phyloP scores from a whole-genome alignment of 768 basidiomycete species.

The Gyrodon lividus region DNA sequence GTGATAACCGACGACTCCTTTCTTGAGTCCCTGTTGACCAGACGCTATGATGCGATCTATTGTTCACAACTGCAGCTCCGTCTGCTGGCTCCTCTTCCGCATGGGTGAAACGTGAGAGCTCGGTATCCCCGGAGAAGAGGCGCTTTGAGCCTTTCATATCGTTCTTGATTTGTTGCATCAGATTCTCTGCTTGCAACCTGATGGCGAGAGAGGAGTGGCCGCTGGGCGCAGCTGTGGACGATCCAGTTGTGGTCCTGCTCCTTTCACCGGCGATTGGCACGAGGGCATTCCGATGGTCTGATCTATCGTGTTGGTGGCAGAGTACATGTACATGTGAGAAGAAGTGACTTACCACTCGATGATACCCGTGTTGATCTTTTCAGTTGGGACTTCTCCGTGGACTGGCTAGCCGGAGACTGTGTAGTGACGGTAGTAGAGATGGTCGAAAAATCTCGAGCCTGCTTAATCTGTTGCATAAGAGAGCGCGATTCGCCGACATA shows the following conservation, averaged over 20 bases:
- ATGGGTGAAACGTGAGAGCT: constrained; percentile 42
- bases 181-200: constrained; percentile 69
- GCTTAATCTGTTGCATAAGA: constrained; percentile 79
- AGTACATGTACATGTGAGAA: background rate
- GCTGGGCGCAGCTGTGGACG: constrained; percentile 33
- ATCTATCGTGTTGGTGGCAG: constrained; percentile 1
- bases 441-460: constrained; percentile 75
- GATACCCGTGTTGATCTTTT: background rate
- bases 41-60: constrained; percentile 22
- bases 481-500: constrained; percentile 77
- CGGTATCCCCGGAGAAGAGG: constrained; percentile 66
- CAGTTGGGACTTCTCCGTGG: constrained; percentile 10
- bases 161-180: constrained; percentile 85
- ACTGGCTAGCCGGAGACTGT: constrained; percentile 27
- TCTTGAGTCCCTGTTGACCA: constrained; percentile 33
- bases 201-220: constrained; percentile 65
- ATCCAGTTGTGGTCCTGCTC: constrained; percentile 22
- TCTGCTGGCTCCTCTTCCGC: constrained; percentile 17
- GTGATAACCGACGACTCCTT: constrained; percentile 20
- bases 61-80: constrained; percentile 8
- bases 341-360: constrained; percentile 15
- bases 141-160: constrained; percentile 72
- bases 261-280: constrained; percentile 15
- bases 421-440: constrained; percentile 59
- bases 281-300: constrained; percentile 13